Conservation (phyloP, 768 basidiomycete species). For the Favolaschia claudopus region DNA sequence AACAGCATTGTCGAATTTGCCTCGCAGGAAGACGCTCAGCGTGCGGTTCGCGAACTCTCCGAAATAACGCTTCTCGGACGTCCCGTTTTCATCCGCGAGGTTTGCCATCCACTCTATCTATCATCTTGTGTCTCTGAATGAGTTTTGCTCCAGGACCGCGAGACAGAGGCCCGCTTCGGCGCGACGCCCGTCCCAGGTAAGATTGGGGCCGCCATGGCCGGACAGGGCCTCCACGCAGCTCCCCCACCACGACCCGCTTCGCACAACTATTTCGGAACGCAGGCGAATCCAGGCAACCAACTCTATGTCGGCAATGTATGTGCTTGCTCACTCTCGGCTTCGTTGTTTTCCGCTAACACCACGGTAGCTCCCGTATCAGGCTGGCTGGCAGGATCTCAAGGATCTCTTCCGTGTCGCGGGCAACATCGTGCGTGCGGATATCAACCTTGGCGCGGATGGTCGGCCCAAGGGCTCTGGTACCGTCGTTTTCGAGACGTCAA, state of each 20-base stretch:
- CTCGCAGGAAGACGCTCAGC: constrained; percentile 87
- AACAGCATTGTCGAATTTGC: constrained; percentile 95
- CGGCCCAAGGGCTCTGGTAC: constrained; percentile 97
- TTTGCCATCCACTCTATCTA: constrained; percentile 39
- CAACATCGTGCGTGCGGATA: constrained; percentile 94
- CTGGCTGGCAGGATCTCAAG: constrained; percentile 99
- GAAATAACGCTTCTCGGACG: constrained; percentile 92
- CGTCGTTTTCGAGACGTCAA: constrained; percentile 90
- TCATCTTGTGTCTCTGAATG: background rate
- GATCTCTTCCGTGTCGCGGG: constrained; percentile 96
- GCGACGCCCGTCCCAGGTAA: constrained; percentile 95
- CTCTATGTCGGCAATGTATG: constrained; percentile 92
- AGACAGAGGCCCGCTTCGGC: constrained; percentile 94
- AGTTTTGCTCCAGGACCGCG: constrained; percentile 76
- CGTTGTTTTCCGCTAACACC: background rate
- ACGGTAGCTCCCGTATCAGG: constrained; percentile 87
- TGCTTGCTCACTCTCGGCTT: background rate
- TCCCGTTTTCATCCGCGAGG: constrained; percentile 96
- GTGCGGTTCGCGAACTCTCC: constrained; percentile 88
- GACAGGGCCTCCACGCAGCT: constrained; percentile 80
- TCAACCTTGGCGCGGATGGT: constrained; percentile 92
- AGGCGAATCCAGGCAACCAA: constrained; percentile 84
- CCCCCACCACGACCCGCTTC: constrained; percentile 86
- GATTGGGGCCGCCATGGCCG: constrained; percentile 95
- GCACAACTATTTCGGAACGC: constrained; percentile 73